phyloP scores from a whole-genome alignment of 208 protist species.

The Novymonas esmeraldas region DNA sequence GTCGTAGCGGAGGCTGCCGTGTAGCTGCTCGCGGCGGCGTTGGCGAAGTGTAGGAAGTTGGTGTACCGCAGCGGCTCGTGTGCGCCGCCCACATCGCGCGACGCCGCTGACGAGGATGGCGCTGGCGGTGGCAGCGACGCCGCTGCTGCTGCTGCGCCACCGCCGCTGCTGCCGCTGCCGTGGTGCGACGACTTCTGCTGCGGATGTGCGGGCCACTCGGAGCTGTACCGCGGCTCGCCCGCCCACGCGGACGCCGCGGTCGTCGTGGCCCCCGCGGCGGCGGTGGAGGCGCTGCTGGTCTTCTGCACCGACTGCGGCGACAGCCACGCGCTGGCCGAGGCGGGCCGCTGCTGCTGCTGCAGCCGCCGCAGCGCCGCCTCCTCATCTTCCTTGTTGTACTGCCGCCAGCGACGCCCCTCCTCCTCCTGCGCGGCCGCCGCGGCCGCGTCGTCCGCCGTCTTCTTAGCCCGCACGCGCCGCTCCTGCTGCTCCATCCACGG shows the following conservation, averaged over 20 bases:
- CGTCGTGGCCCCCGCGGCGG: neutral
- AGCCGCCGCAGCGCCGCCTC: conserved; percentile 9
- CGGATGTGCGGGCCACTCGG: conserved; percentile 1
- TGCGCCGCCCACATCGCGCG: conserved; percentile 3
- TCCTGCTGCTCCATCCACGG: conserved; percentile 39
- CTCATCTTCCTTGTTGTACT: conserved; percentile 42
- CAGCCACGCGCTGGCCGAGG: conserved; percentile 26
- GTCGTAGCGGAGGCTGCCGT: neutral
- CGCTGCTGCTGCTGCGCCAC: neutral
- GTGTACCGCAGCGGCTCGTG: conserved; percentile 18
- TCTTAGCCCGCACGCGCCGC: conserved; percentile 13
- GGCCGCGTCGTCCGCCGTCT: conserved; percentile 8
- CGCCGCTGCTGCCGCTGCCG: neutral
- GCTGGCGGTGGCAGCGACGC: neutral
- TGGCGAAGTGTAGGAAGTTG: conserved; percentile 31
- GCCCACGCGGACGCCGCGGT: conserved; percentile 11
- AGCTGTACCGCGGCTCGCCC: conserved; percentile 21
- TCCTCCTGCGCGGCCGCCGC: conserved; percentile 21
- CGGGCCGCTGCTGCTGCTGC: conserved; percentile 10
- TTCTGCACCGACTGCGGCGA: conserved; percentile 31
- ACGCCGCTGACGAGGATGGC: conserved; percentile 11
- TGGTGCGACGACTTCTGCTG: no score
- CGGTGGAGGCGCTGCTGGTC: conserved; percentile 1
- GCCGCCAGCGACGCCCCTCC: conserved; percentile 40
- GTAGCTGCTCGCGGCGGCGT: conserved; percentile 12